Base-by-base conservation (phyloP, 768 basidiomycete genomes). In the Suillus discolor region DNA sequence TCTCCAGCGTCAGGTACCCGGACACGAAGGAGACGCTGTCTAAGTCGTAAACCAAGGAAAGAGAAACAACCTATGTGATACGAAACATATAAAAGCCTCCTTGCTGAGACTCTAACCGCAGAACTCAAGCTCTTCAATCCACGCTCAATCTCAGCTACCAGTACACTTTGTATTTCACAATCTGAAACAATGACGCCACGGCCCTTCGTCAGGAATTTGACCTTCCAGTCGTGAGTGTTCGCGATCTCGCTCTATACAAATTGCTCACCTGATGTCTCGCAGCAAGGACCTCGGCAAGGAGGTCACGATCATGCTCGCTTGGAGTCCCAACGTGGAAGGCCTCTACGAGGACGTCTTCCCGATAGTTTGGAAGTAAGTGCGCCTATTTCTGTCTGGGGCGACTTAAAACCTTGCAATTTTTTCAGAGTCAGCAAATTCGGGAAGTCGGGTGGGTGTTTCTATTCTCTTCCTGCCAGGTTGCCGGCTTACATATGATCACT, bases 401-500 rank as follows among this genome's bases (percentile, higher is more conserved):
- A 25, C 5, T 9, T 39, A 2, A 16, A 57, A 38, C 57, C 57
- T 57, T 57, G 23, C 4, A 3, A 39, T 16, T 23, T 36, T 39
- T 38, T 57, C 57, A 57, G 57, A 23, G 57, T 25, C n/a, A 31
- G 7, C 36, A 57, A 7, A 57, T 57, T 57, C 6, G 55, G 55
- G 1, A 15, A 57, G n/a, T 9, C n/a, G 7, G 57, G 36, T 23
- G 36, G 23, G 57, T 38, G 15, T 23, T 57, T 6, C 57, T 13
- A 23, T 13, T 16, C 5, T n/a, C 4, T 39, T 16, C 6, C 28
- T 31, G 5, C n/a, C 13, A 6, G 4, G 4, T 39, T 9, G 36
- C 16, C 7, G 39, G 16, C n/a, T 57, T 25, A 39, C 23, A n/a
- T 8, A 16, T 57, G 36, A 38, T 4, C 23, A 1, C n/a, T 59